These are phyloP conservation scores for Mortierella sp. DNA, from an alignment of 371 early-diverging fungal genomes.

Conservation along the genomic window DNA sequence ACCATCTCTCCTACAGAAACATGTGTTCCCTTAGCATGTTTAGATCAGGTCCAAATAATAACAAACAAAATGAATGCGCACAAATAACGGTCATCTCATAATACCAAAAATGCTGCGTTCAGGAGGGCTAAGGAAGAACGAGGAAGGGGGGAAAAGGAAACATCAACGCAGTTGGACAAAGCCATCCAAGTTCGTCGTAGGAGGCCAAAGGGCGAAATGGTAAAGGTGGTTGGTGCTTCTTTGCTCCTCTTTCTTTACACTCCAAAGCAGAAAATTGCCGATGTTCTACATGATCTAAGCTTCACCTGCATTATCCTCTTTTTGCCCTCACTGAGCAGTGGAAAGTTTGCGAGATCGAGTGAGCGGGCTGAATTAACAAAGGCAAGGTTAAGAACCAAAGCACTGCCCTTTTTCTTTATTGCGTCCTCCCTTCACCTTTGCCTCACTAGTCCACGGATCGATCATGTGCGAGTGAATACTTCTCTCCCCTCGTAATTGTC, in stretches of 20 bases:
- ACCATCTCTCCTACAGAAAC: background rate
- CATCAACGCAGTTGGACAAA: background rate
- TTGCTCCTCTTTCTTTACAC: background rate
- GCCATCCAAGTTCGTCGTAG: background rate
- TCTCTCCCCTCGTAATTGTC: background rate
- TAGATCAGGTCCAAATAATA: background rate
- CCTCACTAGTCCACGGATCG: too few species aligned
- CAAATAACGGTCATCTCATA: background rate
- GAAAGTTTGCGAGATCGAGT: too few species aligned
- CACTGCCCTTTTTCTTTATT: background rate
- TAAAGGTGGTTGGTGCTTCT: conserved; percentile 5
- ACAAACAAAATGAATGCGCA: background rate
- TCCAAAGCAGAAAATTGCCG: background rate
- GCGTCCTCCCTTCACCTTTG: background rate
- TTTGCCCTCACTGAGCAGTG: background rate
- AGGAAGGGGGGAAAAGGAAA: background rate
- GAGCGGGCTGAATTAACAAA: background rate
- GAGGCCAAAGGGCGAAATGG: conserved; percentile 3
- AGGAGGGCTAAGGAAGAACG: background rate
- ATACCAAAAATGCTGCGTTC: background rate
- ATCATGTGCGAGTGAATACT: background rate
- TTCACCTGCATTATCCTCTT: background rate
- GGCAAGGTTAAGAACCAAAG: background rate
- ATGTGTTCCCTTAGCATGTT: background rate
- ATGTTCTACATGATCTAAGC: background rate